Evolutionary conservation across 345 rosid genomes (phyloP).

Genomic region (Pistacia integerrima): DNA sequence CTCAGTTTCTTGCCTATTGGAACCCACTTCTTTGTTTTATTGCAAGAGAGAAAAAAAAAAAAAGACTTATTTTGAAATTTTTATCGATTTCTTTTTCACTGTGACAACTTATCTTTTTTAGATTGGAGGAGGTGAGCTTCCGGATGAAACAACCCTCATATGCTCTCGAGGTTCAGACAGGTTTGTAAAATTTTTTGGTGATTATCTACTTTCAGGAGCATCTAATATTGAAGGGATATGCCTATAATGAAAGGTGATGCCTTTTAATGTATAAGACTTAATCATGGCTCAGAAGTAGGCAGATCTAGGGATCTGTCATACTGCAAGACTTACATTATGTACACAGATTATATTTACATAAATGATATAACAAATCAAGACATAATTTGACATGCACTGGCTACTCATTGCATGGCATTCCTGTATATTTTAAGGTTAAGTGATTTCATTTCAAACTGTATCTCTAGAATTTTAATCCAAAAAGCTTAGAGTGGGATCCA

Average conservation of each 20-base stretch:
- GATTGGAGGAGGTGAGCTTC: slow-evolving; percentile 90
- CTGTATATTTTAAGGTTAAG: not conserved
- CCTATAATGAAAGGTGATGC: not conserved
- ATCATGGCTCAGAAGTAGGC: not conserved
- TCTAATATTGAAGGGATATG: not conserved
- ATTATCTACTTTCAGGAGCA: no score
- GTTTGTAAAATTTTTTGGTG: slow-evolving; percentile 36
- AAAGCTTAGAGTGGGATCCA: slow-evolving; percentile 19
- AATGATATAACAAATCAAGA: not conserved
- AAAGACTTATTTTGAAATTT: not conserved
- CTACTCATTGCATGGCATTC: not conserved
- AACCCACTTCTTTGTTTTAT: not conserved
- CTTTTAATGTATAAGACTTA: not conserved
- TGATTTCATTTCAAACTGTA: not conserved
- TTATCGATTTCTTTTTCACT: slow-evolving; percentile 13
- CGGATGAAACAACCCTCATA: slow-evolving; percentile 80
- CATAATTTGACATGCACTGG: not conserved
- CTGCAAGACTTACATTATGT: not conserved
- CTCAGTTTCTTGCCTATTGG: not conserved
- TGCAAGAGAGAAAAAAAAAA: slow-evolving; percentile 4
- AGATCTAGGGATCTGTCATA: slow-evolving; percentile 2
- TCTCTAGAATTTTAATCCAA: not conserved
- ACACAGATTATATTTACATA: not conserved
- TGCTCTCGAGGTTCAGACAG: slow-evolving; percentile 97
- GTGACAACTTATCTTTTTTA: slow-evolving; percentile 42